These are phyloP conservation scores for Cyclotella cryptica DNA, from an alignment of 108 stramenopile species.

Conservation along the genomic window DNA sequence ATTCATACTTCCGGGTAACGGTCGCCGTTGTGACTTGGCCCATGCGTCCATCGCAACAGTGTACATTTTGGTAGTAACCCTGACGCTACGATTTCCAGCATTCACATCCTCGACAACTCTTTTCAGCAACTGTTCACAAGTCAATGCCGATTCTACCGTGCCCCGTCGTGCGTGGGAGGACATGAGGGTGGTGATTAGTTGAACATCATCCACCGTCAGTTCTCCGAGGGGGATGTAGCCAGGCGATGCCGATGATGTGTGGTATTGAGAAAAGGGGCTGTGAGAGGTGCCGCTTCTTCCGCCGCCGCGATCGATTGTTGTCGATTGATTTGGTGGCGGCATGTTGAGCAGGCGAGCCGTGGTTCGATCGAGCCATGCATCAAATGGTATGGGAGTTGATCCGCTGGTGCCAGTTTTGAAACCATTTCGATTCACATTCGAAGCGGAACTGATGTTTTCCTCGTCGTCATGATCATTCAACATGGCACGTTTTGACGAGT, in stretches of 20 bases:
- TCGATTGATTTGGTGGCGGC: conserved; percentile 18
- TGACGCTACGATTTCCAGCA: conserved; percentile 30
- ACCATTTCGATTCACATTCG: background rate
- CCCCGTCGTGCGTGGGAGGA: conserved; percentile 61
- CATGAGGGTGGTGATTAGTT: conserved; percentile 65
- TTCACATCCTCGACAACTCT: conserved; percentile 72
- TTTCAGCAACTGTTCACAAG: conserved; percentile 67
- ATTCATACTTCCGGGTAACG: conserved; percentile 17
- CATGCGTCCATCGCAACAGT: conserved; percentile 71
- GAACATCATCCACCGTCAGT: conserved; percentile 68
- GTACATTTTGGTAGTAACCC: conserved; percentile 37
- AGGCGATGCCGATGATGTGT: conserved; percentile 3
- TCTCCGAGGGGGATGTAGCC: conserved; percentile 46
- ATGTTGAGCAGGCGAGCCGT: conserved; percentile 40
- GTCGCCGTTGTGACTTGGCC: conserved; percentile 63
- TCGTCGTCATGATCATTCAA: too few species aligned
- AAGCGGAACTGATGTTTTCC: background rate
- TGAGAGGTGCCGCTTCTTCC: background rate
- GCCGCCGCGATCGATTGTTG: background rate
- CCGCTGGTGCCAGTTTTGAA: background rate
- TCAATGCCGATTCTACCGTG: conserved; percentile 58
- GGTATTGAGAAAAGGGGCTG: conserved; percentile 5
- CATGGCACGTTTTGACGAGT: background rate
- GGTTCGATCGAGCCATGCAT: conserved; percentile 49
- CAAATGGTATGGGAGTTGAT: conserved; percentile 14